Percentiles rank a stretch among this genome's conserved stretches.
These are phyloP conservation scores for Candida boleticola DNA, from an alignment of 805 yeast species.

Conservation along the genomic window DNA sequence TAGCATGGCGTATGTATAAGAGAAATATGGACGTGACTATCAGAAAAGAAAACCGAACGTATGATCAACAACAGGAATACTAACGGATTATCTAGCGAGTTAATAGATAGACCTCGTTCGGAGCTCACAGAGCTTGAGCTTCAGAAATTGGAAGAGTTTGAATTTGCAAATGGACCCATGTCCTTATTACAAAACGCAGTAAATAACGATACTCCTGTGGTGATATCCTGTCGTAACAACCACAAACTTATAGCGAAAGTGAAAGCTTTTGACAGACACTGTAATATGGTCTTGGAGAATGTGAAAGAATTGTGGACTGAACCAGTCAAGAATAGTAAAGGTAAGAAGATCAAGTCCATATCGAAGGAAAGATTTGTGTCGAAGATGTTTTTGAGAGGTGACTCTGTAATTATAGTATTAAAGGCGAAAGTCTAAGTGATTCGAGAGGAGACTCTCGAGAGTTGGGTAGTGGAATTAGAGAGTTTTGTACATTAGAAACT, in stretches of 20 bases:
- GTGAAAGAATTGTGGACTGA: conserved; percentile 88
- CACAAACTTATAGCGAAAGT: conserved; percentile 89
- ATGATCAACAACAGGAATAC: conserved; percentile 12
- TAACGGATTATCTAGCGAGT: conserved; percentile 47
- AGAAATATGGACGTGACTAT: too few relatives aligned
- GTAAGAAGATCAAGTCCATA: conserved; percentile 66
- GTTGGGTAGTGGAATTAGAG: not conserved
- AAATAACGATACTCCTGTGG: conserved; percentile 67
- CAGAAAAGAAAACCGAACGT: not conserved
- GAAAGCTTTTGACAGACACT: conserved; percentile 93
- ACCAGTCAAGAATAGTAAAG: conserved; percentile 57
- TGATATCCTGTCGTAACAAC: conserved; percentile 88
- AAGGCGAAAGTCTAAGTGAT: conserved; percentile 28
- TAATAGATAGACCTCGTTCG: conserved; percentile 69
- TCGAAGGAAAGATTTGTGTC: conserved; percentile 73
- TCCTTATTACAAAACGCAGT: conserved; percentile 83
- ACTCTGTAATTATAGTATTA: conserved; percentile 83
- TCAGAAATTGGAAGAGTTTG: conserved; percentile 82
- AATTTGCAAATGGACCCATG: conserved; percentile 88
- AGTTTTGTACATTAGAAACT: not conserved
- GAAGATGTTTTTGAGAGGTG: conserved; percentile 92
- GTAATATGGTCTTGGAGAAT: conserved; percentile 88
- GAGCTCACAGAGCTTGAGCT: conserved; percentile 81
- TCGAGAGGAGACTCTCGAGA: not conserved
- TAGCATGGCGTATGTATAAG: conserved; percentile 13